A percentile compares a stretch with the other conserved stretches of the same genome.
Evolutionary conservation across 1,284 basidiomycete genomes (phyloP).

Genomic region (Erythrobasidium hasegawianum): DNA sequence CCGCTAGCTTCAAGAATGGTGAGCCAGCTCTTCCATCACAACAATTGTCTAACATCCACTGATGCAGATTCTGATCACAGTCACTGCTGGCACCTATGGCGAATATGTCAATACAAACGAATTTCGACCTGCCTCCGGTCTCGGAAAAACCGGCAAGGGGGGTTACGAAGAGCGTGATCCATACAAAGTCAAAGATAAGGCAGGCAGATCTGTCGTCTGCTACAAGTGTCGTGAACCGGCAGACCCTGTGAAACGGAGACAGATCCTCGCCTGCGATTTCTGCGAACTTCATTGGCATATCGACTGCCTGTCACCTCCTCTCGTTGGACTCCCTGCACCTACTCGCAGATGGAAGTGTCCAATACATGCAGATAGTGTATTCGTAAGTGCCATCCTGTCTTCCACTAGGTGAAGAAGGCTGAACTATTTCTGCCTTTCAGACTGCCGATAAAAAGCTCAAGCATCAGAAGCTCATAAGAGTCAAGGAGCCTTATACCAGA

Average conservation of each 20-base stretch:
- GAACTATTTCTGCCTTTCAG: background rate
- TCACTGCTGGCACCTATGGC: slow-evolving; percentile 47
- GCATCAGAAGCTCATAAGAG: slow-evolving; percentile 62
- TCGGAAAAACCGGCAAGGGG: slow-evolving; percentile 61
- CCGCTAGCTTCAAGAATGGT: slow-evolving; percentile 49
- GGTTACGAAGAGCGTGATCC: slow-evolving; percentile 91
- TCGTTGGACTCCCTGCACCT: slow-evolving; percentile 76
- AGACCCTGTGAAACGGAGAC: slow-evolving; percentile 47
- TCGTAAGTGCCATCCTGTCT: slow-evolving; percentile 48
- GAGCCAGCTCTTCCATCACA: background rate
- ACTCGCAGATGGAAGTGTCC: slow-evolving; percentile 99
- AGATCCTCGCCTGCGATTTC: slow-evolving; percentile 89
- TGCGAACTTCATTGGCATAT: slow-evolving; percentile 95
- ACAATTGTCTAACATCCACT: background rate
- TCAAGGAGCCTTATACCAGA: slow-evolving; percentile 63
- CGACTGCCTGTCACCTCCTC: slow-evolving; percentile 89
- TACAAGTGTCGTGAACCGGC: slow-evolving; percentile 53
- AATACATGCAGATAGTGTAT: slow-evolving; percentile 77
- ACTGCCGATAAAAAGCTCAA: slow-evolving; percentile 58
- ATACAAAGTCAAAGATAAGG: slow-evolving; percentile 78
- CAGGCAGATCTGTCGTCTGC: slow-evolving; percentile 75
- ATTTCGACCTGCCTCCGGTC: slow-evolving; percentile 50
- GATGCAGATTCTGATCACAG: slow-evolving; percentile 32
- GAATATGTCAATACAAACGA: slow-evolving; percentile 67
- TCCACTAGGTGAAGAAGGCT: background rate